Evolutionary conservation across 176 grass and related monocot species (phyloP).

Genomic region (Carex pumila): DNA sequence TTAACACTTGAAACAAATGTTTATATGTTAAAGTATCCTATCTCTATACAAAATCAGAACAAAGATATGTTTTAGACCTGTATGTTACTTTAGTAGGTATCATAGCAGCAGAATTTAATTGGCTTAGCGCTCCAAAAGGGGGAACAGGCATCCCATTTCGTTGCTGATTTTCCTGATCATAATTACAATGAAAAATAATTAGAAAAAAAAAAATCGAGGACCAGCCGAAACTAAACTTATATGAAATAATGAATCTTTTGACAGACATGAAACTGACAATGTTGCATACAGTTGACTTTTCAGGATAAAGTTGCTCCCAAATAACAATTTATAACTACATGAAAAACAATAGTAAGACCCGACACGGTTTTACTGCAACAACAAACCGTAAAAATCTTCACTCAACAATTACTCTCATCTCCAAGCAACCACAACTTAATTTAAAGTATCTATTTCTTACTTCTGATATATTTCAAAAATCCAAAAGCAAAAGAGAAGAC

Average conservation of each 20-base stretch:
- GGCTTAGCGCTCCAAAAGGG: conserved; percentile 34
- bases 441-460: background rate
- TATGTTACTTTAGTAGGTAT: conserved; percentile 68
- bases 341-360: background rate
- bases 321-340: background rate
- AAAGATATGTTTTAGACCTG: conserved; percentile 46
- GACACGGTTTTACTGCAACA: background rate
- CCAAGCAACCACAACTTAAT: background rate
- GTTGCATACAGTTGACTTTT: background rate
- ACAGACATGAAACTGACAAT: background rate
- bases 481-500: background rate
- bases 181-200: background rate
- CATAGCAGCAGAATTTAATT: conserved; percentile 30
- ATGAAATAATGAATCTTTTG: background rate
- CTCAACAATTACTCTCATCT: background rate
- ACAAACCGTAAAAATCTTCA: background rate
- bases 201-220: background rate
- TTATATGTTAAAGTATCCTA: background rate
- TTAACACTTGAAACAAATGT: background rate
- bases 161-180: conserved; percentile 40
- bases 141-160: conserved; percentile 31
- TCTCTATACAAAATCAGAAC: background rate
- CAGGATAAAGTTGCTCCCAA: background rate
- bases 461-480: background rate
- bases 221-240: background rate